phyloP scores from a whole-genome alignment of 2,329 filamentous ascomycete genomes.

The Claviceps cyperi region DNA sequence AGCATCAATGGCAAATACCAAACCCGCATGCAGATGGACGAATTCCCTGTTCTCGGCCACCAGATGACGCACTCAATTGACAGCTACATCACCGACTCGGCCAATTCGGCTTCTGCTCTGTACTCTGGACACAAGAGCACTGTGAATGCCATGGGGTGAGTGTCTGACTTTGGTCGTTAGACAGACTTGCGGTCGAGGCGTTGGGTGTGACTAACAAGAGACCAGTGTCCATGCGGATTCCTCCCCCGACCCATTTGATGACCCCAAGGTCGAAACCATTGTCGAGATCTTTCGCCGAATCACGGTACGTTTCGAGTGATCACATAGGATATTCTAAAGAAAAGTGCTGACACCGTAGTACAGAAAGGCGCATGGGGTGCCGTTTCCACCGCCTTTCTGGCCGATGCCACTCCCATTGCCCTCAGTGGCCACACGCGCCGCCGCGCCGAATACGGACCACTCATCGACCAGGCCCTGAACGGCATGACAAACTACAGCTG shows the following conservation, averaged over 20 bases:
- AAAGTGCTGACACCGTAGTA: neutral
- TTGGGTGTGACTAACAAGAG: neutral
- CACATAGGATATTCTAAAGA: neutral
- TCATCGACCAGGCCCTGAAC: slow-evolving; percentile 64
- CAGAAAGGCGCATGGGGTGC: slow-evolving; percentile 43
- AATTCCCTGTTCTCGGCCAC: slow-evolving; percentile 74
- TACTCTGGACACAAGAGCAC: slow-evolving; percentile 76
- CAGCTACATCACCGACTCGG: slow-evolving; percentile 73
- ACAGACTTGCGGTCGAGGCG: neutral
- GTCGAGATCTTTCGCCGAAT: slow-evolving; percentile 63
- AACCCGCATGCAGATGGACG: slow-evolving; percentile 59
- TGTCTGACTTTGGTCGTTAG: neutral
- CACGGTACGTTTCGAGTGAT: slow-evolving; percentile 31
- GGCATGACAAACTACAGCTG: slow-evolving; percentile 70
- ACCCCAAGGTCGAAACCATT: slow-evolving; percentile 77
- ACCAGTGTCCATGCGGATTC: slow-evolving; percentile 59
- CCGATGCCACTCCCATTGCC: slow-evolving; percentile 71
- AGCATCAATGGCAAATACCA: slow-evolving; percentile 76
- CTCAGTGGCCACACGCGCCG: slow-evolving; percentile 58
- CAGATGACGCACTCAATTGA: slow-evolving; percentile 84
- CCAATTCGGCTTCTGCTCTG: slow-evolving; percentile 69
- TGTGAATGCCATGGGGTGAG: slow-evolving; percentile 61
- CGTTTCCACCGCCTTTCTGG: slow-evolving; percentile 68
- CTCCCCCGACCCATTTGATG: slow-evolving; percentile 57
- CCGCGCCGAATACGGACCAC: slow-evolving; percentile 52